Base-by-base conservation (phyloP, 2,329 filamentous ascomycete species). In the Hymenoscyphus linearis region DNA sequence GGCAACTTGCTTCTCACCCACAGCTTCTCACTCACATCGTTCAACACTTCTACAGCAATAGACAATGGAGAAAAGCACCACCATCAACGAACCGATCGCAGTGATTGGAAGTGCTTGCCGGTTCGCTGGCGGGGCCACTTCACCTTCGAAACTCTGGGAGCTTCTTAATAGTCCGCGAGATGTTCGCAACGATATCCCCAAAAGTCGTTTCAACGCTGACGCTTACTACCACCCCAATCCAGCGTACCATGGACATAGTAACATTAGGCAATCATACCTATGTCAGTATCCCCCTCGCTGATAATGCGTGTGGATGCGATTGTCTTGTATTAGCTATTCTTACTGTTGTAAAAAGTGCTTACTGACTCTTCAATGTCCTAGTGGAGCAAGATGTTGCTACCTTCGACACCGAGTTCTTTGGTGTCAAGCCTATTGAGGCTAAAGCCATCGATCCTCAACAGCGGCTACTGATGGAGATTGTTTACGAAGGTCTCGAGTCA, bases 81-180 rank as follows among this genome's bases (percentile, higher is more conserved):
- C n/a, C n/a, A n/a, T n/a, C n/a, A 31, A 31, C 7, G 50, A 25
- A 6, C n/a, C 50, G 5, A 67, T 72, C 6, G 74, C 74, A 6
- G 58, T 78, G 3, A 61, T 78, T 5, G 75, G 75, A 2, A 69
- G 72, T 52, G 72, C 74, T 4, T 74, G 74, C 52, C 75, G 73
- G 59, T 67, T 77, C 0, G 75, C 76, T 0, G 71, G 74, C 14
- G 35, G 18, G 40, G 71, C 67, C 40, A 63, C 78, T 7, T 75
- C 70, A 2, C 75, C 79, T 0, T 74, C 77, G 47, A 67, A 72
- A 14, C 74, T 83, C 0, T 83, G 80, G 80, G 70, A 77, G 25
- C 76, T 82, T 64, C 66, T 82, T 12, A 70, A 72, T 6, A 64
- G 71, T 0, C 77, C 74, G 16, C 72, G 76, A 44, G 80, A 77